These are phyloP conservation scores for Aspergillus tanneri DNA, from an alignment of 2,329 filamentous ascomycete species.

Conservation along the genomic window DNA sequence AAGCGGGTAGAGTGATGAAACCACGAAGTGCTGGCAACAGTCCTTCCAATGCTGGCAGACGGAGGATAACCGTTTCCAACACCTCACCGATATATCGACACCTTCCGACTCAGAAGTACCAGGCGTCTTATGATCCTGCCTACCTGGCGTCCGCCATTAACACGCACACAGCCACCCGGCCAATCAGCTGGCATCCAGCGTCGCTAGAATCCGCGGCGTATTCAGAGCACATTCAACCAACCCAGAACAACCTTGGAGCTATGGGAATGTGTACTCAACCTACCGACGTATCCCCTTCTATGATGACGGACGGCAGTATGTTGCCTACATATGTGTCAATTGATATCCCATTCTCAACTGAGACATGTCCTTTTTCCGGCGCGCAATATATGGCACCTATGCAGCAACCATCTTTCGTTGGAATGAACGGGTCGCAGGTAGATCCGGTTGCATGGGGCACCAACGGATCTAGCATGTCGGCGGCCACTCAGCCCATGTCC, in stretches of 20 bases:
- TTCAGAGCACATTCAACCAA: constrained; percentile 21
- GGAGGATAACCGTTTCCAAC: constrained; percentile 57
- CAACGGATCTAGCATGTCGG: constrained; percentile 16
- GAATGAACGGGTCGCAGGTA: constrained; percentile 27
- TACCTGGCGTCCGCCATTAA: constrained; percentile 40
- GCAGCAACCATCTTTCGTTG: constrained; percentile 23
- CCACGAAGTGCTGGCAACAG: constrained; percentile 68
- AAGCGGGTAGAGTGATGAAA: constrained; percentile 56
- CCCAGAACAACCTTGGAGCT: constrained; percentile 19
- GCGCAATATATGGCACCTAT: constrained; percentile 23
- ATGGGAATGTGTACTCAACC: constrained; percentile 22
- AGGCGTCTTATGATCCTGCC: constrained; percentile 48
- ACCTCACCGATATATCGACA: constrained; percentile 47
- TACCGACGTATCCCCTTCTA: constrained; percentile 17
- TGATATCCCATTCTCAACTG: constrained; percentile 21
- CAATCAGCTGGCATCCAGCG: constrained; percentile 74
- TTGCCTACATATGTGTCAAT: constrained; percentile 24
- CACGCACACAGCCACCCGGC: constrained; percentile 50
- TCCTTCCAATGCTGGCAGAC: constrained; percentile 51
- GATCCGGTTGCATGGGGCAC: constrained; percentile 30
- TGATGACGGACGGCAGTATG: constrained; percentile 21
- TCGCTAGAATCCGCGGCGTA: constrained; percentile 44
- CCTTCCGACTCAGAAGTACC: constrained; percentile 21
- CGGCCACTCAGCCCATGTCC: constrained; percentile 26
- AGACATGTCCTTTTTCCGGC: constrained; percentile 23